Base-by-base conservation (phyloP, 371 early-diverging fungal species). In the Mortierella sp. region DNA sequence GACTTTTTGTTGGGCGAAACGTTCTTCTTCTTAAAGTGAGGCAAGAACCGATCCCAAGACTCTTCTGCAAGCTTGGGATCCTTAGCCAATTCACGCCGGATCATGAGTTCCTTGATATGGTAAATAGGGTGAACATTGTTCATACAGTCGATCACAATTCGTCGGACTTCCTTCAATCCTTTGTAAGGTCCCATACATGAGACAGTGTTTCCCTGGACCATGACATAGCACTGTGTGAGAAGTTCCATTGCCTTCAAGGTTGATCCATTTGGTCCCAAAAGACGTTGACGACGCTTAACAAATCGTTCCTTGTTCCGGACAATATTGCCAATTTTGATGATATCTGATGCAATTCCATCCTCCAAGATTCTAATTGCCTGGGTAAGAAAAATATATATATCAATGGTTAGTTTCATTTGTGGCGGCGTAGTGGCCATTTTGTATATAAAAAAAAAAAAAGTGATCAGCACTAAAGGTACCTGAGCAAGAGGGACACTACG, bases 91-190 rank as follows among this genome's bases (percentile, higher is more conserved):
- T 99, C 99, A 60, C 97, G 92, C 74, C 97, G 97, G 80, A 99
- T 97, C 98, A 99, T 99, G 46, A 99, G 84, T 85, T 97, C 96
- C 93, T 99, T 99, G 84, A 99, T 98, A 81, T 99, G 97, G 84
- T 99, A 99, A 70, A 99, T 97, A 18, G 99, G 99, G 82, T 99
- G 99, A 30, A 99, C 88, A 84, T 99, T 99, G 70, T 97, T 96
- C 95, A 99, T 96, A 79, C 99, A 98, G 84, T 98, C 98, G 29
- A 95, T 72, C 1, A 99, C 93, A 55, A 99, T 93, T 48, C 94
- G 86, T 47, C 98, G 91, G 23, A 96, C 93, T 62, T 95, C 93
- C 82, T 97, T 96, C 43, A 99, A 70, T 1, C 98, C 97, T 72
- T 94, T 93, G 83, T 90, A 92, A 6, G 94, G 90, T 0, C 99